A percentile compares a stretch with the other conserved stretches of the same genome.
Evolutionary conservation across 352 stramenopile genomes (phyloP).

Genomic region (Phytophthora multivora): DNA sequence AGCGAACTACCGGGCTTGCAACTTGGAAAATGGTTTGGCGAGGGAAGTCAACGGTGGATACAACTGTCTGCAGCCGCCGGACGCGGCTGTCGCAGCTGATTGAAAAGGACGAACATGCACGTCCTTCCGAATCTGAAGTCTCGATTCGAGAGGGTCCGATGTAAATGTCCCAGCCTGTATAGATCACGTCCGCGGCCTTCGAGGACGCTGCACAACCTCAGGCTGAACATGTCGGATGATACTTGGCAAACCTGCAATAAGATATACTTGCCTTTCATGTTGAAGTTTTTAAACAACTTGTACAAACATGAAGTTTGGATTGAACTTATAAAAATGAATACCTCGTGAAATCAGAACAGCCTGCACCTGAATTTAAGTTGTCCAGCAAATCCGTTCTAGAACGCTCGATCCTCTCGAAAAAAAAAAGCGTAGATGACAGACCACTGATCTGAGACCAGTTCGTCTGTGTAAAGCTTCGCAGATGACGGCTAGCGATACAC

Average conservation of each 20-base stretch:
- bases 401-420: slow-evolving; percentile 7
- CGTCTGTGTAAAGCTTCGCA: slow-evolving; percentile 8
- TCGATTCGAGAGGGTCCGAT: background rate
- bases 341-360: background rate
- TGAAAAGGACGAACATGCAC: background rate
- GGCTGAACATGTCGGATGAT: no score
- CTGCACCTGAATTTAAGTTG: no score
- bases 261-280: slow-evolving; percentile 6
- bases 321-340: background rate
- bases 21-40: background rate
- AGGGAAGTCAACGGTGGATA: background rate
- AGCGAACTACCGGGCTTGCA: background rate
- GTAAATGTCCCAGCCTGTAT: slow-evolving; percentile 8
- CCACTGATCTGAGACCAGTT: no score
- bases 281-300: slow-evolving; percentile 4
- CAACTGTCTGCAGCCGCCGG: background rate
- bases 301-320: background rate
- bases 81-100: background rate
- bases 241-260: background rate
- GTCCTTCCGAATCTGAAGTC: no score
- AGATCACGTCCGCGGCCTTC: background rate
- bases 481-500: slow-evolving; percentile 5
- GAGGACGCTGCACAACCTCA: no score
- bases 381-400: slow-evolving; percentile 9
- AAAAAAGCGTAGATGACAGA: slow-evolving; percentile 9